phyloP scores from a whole-genome alignment of 768 basidiomycete species.

The Phlegmacium glaucopus region DNA sequence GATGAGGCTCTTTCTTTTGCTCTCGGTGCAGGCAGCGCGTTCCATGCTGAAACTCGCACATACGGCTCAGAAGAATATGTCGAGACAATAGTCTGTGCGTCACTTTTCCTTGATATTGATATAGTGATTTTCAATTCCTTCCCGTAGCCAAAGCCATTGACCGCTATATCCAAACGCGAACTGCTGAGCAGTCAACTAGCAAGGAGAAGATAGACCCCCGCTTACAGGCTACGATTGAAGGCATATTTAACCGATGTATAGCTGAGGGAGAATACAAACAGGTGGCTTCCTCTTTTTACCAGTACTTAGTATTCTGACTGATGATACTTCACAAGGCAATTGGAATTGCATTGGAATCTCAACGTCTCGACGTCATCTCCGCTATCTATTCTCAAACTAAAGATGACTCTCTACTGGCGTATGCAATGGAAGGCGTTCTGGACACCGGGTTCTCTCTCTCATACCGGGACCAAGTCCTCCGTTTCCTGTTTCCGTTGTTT shows the following conservation, averaged over 20 bases:
- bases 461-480: slow-evolving; percentile 79
- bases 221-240: slow-evolving; percentile 81
- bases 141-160: slow-evolving; percentile 90
- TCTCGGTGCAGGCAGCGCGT: slow-evolving; percentile 83
- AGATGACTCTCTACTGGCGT: slow-evolving; percentile 79
- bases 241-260: slow-evolving; percentile 83
- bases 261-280: slow-evolving; percentile 90
- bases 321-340: slow-evolving; percentile 58
- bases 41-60: slow-evolving; percentile 67
- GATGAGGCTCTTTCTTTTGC: slow-evolving; percentile 96
- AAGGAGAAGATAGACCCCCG: slow-evolving; percentile 72
- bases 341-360: slow-evolving; percentile 92
- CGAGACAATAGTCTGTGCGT: slow-evolving; percentile 92
- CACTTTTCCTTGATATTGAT: background rate
- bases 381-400: slow-evolving; percentile 68
- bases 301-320: slow-evolving; percentile 10
- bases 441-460: slow-evolving; percentile 86
- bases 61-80: slow-evolving; percentile 80
- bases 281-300: slow-evolving; percentile 37
- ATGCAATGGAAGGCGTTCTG: slow-evolving; percentile 89
- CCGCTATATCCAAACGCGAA: slow-evolving; percentile 75
- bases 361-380: slow-evolving; percentile 81
- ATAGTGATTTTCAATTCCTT: slow-evolving; percentile 5
- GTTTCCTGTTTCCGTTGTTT: slow-evolving; percentile 84
- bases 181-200: slow-evolving; percentile 49